These are phyloP conservation scores for Backusella sp. DNA, from an alignment of 192 early-diverging fungal genomes.

Conservation along the genomic window DNA sequence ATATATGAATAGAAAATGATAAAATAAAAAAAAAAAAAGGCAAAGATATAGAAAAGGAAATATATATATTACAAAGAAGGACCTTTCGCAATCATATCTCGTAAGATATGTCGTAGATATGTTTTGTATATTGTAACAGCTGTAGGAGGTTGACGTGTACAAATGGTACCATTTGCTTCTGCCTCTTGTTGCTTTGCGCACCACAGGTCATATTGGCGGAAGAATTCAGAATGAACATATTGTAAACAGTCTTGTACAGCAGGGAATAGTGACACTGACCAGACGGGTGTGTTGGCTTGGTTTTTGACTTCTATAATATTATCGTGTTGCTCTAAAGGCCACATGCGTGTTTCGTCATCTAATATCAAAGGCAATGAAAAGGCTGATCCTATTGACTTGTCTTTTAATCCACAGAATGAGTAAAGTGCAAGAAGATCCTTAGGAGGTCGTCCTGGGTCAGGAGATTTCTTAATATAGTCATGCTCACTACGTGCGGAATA, in stretches of 20 bases:
- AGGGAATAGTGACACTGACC: constrained; percentile 67
- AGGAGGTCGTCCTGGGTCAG: constrained; percentile 51
- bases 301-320: constrained; percentile 75
- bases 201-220: constrained; percentile 61
- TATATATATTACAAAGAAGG: constrained; percentile 7
- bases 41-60: not conserved
- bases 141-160: constrained; percentile 39
- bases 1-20: constrained; percentile 9
- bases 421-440: constrained; percentile 71
- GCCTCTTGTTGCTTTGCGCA: constrained; percentile 39
- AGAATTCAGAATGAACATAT: constrained; percentile 60
- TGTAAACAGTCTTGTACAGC: constrained; percentile 56
- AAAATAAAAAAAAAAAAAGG: not conserved
- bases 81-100: constrained; percentile 45
- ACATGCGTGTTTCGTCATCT: constrained; percentile 71
- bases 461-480: constrained; percentile 50
- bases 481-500: constrained; percentile 73
- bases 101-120: constrained; percentile 40
- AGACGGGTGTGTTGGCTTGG: constrained; percentile 45
- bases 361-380: constrained; percentile 61
- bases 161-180: constrained; percentile 17
- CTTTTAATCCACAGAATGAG: constrained; percentile 54
- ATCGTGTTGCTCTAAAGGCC: constrained; percentile 73
- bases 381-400: constrained; percentile 41
- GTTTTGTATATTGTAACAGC: constrained; percentile 49